Base-by-base conservation (phyloP, 2,329 filamentous ascomycete genomes). In the Dactylellina cionopaga region DNA sequence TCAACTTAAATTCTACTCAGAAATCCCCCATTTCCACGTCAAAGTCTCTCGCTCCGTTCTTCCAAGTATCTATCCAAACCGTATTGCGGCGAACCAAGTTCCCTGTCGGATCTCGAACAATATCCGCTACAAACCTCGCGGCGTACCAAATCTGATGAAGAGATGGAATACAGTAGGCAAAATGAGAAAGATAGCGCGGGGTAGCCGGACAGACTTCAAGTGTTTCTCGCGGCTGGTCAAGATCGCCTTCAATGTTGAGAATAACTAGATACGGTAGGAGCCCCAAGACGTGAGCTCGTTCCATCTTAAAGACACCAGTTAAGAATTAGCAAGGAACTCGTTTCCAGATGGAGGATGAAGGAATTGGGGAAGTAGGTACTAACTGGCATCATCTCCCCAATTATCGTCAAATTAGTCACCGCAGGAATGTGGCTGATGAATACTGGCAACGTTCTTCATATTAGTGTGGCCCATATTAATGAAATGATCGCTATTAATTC, bases 111-210 rank as follows among this genome's bases (percentile, higher is more conserved):
- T 71, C 44, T 27, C 66, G 44, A 10, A 44, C 33, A 31, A 71
- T 41, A 17, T 63, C 25, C 9, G 49, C 66, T 22, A 64, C 49
- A 46, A 64, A 71, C 13, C 66, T 64, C 1, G 49, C 43, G 19
- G 33, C 22, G 39, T 35, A 44, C 66, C 66, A 71, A 49, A 71
- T 63, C 19, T 71, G 49, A 10, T 59, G 49, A 2, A 71, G 25
- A 3, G 58, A 52, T 4, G 15, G 25, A 4, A 64, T 59, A 11
- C 19, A 52, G 7, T 17, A 13, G 1, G 51, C 58, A 33, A 71
- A 71, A 41, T 64, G 6, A 43, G 58, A 63, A 39, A 71, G 44
- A 13, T 62, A 63, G 1, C 5, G 4, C 6, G 2, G 19, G n/a
- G 6, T 27, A 10, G 19, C 66, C 33, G 51, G 58, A n/a, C 51